A percentile compares a stretch with the other conserved stretches of the same genome.
These are phyloP conservation scores for Jacaranda copaia DNA, from an alignment of 257 asterid species.

Conservation along the genomic window DNA sequence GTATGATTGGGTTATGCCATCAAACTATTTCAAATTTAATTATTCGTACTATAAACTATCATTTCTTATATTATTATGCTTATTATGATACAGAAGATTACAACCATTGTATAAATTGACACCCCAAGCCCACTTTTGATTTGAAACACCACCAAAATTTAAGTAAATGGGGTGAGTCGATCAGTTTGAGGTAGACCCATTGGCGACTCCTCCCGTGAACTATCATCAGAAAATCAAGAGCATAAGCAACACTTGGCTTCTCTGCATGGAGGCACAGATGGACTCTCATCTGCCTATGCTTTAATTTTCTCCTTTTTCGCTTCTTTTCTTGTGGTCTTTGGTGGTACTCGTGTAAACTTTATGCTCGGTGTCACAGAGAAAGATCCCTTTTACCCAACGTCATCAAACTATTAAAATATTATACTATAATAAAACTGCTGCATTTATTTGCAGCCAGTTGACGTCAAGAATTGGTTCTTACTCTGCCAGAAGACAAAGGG, in stretches of 20 bases:
- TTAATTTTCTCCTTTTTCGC: conserved; percentile 5
- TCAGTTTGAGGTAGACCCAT: too few species aligned
- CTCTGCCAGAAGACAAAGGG: background rate
- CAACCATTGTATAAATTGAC: too few species aligned
- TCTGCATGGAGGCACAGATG: conserved; percentile 17
- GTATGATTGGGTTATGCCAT: too few species aligned
- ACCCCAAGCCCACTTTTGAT: too few species aligned
- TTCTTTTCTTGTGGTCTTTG: background rate
- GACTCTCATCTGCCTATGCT: background rate
- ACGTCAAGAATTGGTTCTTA: background rate
- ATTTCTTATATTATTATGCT: too few species aligned
- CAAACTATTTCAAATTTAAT: too few species aligned
- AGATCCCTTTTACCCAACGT: conserved; percentile 29
- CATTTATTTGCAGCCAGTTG: conserved; percentile 25
- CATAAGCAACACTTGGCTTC: conserved; percentile 30
- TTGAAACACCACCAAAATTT: background rate
- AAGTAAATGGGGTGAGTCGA: background rate
- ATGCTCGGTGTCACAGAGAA: conserved; percentile 23
- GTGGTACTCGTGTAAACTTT: conserved; percentile 17
- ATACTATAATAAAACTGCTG: conserved; percentile 7
- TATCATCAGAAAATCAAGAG: background rate
- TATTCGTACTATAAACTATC: too few species aligned
- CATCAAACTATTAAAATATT: conserved; percentile 19
- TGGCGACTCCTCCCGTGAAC: background rate
- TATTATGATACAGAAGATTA: too few species aligned